Evolutionary conservation across 2,329 filamentous ascomycete species (phyloP).

Genomic region (Sphaerulina musiva): DNA sequence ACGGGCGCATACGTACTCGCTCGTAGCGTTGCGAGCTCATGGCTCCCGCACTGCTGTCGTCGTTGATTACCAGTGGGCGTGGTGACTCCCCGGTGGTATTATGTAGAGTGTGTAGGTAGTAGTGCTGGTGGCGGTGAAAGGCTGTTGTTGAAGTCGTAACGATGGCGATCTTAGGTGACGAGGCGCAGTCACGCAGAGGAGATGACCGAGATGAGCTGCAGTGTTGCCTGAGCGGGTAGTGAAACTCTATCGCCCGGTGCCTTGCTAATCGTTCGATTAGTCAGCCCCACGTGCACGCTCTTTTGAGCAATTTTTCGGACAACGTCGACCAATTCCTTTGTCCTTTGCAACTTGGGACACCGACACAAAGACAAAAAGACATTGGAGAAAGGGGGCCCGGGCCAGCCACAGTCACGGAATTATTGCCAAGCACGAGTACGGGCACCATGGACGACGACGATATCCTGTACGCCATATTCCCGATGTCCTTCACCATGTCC

Average conservation of each 20-base stretch:
- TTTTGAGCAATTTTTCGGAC: too few species aligned
- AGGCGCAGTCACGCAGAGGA: constrained; percentile 1
- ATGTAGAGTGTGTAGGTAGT: background rate
- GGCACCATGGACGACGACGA: constrained; percentile 23
- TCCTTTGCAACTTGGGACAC: background rate
- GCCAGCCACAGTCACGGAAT: too few species aligned
- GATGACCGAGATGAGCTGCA: background rate
- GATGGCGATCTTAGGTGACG: constrained; percentile 3
- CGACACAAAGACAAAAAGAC: background rate
- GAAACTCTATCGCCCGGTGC: background rate
- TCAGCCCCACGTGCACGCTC: background rate
- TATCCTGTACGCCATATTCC: constrained; percentile 16
- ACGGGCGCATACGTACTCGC: constrained; percentile 36
- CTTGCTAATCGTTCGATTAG: background rate
- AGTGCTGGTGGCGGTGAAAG: constrained; percentile 1
- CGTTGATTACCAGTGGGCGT: background rate
- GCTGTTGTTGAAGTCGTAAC: background rate
- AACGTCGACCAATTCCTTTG: background rate
- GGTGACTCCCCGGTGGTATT: background rate
- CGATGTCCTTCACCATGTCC: background rate
- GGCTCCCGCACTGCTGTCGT: constrained; percentile 17
- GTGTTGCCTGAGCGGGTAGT: background rate
- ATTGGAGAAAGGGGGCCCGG: background rate
- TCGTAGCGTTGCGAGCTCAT: constrained; percentile 47
- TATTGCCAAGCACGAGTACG: background rate